Percentiles rank a stretch among this genome's conserved stretches.
phyloP scores from a whole-genome alignment of 306 rosid genomes.

The Oxytropis ochrocephala region DNA sequence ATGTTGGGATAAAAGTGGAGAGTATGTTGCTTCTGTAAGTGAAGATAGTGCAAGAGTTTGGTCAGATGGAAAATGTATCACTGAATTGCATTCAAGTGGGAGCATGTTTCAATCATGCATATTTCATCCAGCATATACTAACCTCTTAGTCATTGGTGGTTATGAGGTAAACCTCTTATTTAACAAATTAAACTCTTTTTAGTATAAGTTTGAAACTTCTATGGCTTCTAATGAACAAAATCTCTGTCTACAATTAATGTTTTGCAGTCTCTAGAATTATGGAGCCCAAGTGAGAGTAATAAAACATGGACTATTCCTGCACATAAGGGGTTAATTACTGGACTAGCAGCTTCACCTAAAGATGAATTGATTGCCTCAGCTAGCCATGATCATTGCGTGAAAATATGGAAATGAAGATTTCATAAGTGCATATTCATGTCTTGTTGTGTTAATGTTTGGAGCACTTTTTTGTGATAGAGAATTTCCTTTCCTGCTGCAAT shows the following conservation, averaged over 20 bases:
- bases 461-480: background rate
- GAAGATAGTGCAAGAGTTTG: constrained; percentile 56
- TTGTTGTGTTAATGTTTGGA: background rate
- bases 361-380: constrained; percentile 51
- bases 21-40: constrained; percentile 50
- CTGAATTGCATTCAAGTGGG: constrained; percentile 39
- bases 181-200: background rate
- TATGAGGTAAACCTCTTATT: constrained; percentile 39
- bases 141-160: constrained; percentile 51
- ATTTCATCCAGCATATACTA: constrained; percentile 44
- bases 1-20: constrained; percentile 55
- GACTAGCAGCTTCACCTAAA: constrained; percentile 31
- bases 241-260: background rate
- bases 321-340: constrained; percentile 44
- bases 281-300: constrained; percentile 36
- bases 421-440: background rate
- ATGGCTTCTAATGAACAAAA: background rate
- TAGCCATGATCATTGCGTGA: constrained; percentile 51
- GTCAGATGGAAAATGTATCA: constrained; percentile 47
- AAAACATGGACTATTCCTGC: constrained; percentile 32
- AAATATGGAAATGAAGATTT: constrained; percentile 51
- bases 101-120: constrained; percentile 56
- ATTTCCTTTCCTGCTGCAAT: constrained; percentile 1
- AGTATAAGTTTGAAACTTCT: background rate
- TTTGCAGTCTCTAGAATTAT: constrained; percentile 45